A percentile compares a stretch with the other conserved stretches of the same genome.
phyloP scores from a whole-genome alignment of 306 rosid genomes.

The Luffa aegyptiaca region DNA sequence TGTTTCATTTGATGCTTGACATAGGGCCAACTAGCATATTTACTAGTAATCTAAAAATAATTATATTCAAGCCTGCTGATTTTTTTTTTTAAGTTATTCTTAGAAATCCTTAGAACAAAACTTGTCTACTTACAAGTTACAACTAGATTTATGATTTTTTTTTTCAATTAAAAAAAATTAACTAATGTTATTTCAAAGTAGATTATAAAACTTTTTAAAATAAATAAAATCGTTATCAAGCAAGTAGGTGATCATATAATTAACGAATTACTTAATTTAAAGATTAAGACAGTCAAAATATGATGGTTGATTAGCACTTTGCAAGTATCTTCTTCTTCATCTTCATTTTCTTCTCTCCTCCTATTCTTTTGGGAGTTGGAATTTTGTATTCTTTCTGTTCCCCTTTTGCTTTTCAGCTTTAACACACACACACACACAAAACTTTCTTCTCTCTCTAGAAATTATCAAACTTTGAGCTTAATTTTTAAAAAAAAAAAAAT shows the following conservation, averaged over 20 bases:
- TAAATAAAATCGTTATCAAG: background rate
- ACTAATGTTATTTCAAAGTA: too few species aligned
- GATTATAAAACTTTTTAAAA: too few species aligned
- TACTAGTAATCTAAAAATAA: too few species aligned
- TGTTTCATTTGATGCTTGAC: background rate
- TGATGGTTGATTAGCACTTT: background rate
- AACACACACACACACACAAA: background rate
- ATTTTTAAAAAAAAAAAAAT: background rate
- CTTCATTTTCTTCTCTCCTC: background rate
- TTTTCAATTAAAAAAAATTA: too few species aligned
- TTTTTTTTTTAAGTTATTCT: too few species aligned
- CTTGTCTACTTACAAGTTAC: too few species aligned
- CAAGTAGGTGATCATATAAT: too few species aligned
- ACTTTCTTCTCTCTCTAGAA: background rate
- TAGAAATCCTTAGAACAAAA: background rate
- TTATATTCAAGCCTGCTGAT: too few species aligned
- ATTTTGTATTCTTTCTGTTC: slow-evolving; percentile 4
- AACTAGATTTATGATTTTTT: too few species aligned
- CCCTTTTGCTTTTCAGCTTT: slow-evolving; percentile 9
- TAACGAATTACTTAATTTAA: too few species aligned
- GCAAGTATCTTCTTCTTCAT: background rate
- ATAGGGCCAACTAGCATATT: too few species aligned
- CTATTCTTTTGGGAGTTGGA: background rate
- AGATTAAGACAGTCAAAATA: background rate
- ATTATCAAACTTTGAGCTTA: background rate